Conservation (phyloP, 2,329 filamentous ascomycete species). For the Cadophora sp. region DNA sequence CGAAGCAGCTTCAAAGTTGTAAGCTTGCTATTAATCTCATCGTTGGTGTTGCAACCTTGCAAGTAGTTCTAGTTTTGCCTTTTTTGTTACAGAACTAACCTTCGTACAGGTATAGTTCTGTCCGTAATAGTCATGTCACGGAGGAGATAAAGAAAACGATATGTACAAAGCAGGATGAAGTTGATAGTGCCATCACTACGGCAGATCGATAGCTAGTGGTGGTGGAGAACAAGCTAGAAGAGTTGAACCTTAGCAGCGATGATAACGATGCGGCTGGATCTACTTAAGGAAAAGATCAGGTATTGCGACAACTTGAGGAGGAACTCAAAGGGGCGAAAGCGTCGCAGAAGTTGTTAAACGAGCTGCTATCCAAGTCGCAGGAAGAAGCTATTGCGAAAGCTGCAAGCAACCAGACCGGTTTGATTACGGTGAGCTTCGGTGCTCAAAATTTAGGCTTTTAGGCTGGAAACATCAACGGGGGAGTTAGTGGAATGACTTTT, state of each 20-base stretch:
- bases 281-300: constrained; percentile 30
- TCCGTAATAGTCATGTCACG: constrained; percentile 44
- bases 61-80: constrained; percentile 33
- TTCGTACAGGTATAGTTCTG: constrained; percentile 43
- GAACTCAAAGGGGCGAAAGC: constrained; percentile 34
- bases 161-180: constrained; percentile 41
- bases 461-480: constrained; percentile 34
- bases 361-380: constrained; percentile 36
- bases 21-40: constrained; percentile 44
- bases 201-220: constrained; percentile 37
- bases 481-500: constrained; percentile 36
- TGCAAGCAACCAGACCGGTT: constrained; percentile 28
- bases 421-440: constrained; percentile 35
- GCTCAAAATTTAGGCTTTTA: constrained; percentile 35
- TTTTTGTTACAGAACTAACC: constrained; percentile 32
- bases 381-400: constrained; percentile 38
- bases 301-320: constrained; percentile 37
- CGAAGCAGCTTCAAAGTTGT: constrained; percentile 46
- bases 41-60: constrained; percentile 46
- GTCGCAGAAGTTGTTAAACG: constrained; percentile 36
- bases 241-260: constrained; percentile 38
- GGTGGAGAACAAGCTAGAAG: constrained; percentile 41
- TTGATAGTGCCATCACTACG: constrained; percentile 40
- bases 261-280: constrained; percentile 29
- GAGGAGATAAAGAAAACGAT: constrained; percentile 46